Evolutionary conservation across 495 filamentous ascomycete species (phyloP).

Genomic region (Xylaria nigripes): DNA sequence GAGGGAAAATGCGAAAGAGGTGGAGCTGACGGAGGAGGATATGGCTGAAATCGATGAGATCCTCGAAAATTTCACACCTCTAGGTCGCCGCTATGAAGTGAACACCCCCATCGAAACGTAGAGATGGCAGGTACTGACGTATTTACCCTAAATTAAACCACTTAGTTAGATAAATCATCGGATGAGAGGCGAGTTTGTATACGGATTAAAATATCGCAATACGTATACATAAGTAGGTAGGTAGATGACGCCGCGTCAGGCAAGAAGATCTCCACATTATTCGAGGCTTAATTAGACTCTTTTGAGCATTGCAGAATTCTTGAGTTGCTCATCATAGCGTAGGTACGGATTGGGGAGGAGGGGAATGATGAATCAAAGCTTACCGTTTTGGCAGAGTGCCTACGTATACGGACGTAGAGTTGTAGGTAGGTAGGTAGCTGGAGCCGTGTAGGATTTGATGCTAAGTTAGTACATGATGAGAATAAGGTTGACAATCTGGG

Average conservation of each 20-base stretch:
- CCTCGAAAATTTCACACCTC: conserved; percentile 34
- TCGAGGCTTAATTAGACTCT: conserved; percentile 11
- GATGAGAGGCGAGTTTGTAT: neutral
- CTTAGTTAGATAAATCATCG: neutral
- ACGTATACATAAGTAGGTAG: too few relatives aligned
- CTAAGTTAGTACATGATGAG: too few relatives aligned
- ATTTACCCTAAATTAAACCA: neutral
- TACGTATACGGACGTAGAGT: too few relatives aligned
- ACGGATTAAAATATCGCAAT: neutral
- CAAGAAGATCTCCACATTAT: conserved; percentile 24
- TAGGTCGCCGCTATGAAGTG: conserved; percentile 35
- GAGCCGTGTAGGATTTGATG: too few relatives aligned
- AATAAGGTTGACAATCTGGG: too few relatives aligned
- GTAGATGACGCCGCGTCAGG: conserved; percentile 15
- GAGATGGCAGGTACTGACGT: neutral
- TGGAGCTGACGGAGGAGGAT: conserved; percentile 42
- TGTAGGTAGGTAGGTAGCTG: too few relatives aligned
- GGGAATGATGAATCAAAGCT: neutral
- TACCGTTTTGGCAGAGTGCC: neutral
- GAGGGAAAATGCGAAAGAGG: conserved; percentile 40
- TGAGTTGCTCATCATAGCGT: conserved; percentile 38
- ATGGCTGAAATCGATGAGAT: conserved; percentile 42
- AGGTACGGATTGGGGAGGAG: neutral
- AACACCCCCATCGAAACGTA: conserved; percentile 28
- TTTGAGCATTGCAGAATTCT: conserved; percentile 53